Evolutionary conservation across 495 filamentous ascomycete species (phyloP), one percentile per base, ranked within the genome.

Genomic region (Gamarada debralockiae): DNA sequence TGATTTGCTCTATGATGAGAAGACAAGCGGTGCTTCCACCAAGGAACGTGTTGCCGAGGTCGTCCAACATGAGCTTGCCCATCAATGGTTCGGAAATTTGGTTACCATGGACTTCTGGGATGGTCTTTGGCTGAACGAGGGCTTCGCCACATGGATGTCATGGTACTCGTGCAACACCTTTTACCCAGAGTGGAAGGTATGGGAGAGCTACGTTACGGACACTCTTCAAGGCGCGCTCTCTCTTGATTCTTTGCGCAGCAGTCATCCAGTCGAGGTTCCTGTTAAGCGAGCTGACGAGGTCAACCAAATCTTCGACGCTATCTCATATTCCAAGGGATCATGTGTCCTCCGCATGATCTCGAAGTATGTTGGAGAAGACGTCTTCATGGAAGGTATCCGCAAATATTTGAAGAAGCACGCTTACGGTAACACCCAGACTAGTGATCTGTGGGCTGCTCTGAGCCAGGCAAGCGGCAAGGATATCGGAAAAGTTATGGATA

Each of bases 81-180:
- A 98, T 73, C 93, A 98, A 70, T 98, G 93, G 92, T 97, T 98
- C 62, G 93, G 93, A 53, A 97, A 98, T 71, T 73, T 97, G 53
- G 93, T 98, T 39, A 98, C 93, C 37, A 98, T 98, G 92, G 92
- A 97, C 68, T 97, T 92, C 79, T 98, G 93, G 93, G 91, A 97
- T 66, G 92, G 90, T 23, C 73, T 97, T 33, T 98, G 93, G 93
- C 83, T 98, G 54, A 98, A 98, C 65, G 93, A 98, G 70, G 92
- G 92, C 15, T 97, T 97, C 65, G 93, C 93, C 18, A 96, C 91
- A 17, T 98, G 93, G 95, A 72, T 67, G 60, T 73, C 69, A 29
- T 70, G 58, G 82, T 85, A 85, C 67, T 83, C 85, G 15, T 84
- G 82, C 73, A 85, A 89, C 64, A 70, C 73, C 54, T 95, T 98